A percentile compares a stretch with the other conserved stretches of the same genome.
phyloP scores from a whole-genome alignment of 2,329 filamentous ascomycete genomes.

The Falciphora oryzae region DNA sequence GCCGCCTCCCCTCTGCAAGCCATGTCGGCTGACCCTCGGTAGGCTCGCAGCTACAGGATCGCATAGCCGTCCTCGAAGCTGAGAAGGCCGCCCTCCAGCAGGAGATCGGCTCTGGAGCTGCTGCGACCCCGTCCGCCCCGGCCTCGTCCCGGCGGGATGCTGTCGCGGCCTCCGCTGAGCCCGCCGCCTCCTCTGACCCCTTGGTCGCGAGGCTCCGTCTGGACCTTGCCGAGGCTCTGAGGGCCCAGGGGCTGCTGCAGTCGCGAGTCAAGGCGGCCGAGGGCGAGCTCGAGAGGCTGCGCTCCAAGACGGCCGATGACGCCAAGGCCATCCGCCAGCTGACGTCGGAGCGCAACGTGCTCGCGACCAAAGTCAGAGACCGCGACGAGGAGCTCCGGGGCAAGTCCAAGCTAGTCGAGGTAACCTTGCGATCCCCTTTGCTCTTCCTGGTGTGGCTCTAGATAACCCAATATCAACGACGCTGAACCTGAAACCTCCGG shows the following conservation, averaged over 20 bases:
- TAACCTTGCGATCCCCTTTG: slow-evolving; percentile 23
- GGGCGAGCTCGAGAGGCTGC: slow-evolving; percentile 55
- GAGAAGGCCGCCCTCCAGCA: slow-evolving; percentile 35
- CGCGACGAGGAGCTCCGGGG: slow-evolving; percentile 78
- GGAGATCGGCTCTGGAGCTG: neutral
- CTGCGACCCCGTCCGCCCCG: slow-evolving; percentile 6
- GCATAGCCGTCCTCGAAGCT: slow-evolving; percentile 57
- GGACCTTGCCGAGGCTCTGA: slow-evolving; percentile 72
- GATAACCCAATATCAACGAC: slow-evolving; percentile 9
- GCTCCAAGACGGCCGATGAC: slow-evolving; percentile 54
- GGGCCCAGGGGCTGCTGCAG: slow-evolving; percentile 64
- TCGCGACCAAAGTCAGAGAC: slow-evolving; percentile 67
- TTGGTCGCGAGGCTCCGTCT: slow-evolving; percentile 49
- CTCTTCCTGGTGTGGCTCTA: neutral
- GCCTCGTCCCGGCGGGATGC: slow-evolving; percentile 1
- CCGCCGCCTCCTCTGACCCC: slow-evolving; percentile 23
- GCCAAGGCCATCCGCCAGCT: slow-evolving; percentile 55
- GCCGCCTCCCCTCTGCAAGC: neutral
- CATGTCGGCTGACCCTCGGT: neutral
- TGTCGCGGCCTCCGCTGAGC: slow-evolving; percentile 7
- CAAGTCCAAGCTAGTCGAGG: slow-evolving; percentile 78
- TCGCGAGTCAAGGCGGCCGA: slow-evolving; percentile 56
- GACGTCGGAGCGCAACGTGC: slow-evolving; percentile 52
- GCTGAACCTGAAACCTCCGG: slow-evolving; percentile 22
- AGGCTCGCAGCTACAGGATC: slow-evolving; percentile 64